Evolutionary conservation across 148 eudicot species (phyloP), one percentile per base, ranked within the genome.

Genomic region (Rhododendron mucronatum): DNA sequence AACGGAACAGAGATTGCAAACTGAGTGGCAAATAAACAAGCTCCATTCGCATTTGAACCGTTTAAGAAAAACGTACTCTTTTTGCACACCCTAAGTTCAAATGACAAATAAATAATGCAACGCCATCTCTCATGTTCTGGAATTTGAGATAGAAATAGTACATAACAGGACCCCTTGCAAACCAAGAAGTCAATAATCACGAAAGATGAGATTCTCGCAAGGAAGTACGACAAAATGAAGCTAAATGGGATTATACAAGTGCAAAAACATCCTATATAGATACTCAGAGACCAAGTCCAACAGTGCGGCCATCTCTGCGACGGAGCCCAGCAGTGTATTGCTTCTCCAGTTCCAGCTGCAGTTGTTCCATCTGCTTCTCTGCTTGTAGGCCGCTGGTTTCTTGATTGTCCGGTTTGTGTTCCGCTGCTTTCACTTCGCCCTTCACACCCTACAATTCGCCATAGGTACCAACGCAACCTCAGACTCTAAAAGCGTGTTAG

Each of bases 361-460:
- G 87, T 87, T 95, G 76, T 71, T 71, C 93, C 78, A 85, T 91
- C 90, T 93, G 93, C 94, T 94, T 95, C 93, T 96, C 96, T 20
- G 90, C 80, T 59, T 83, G 89, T 28, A 84, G 18, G 39, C 84
- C 85, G 8, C 65, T 83, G 84, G 86, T 86, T 63, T 91, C 92
- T 88, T 92, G 90, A 83, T 87, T 87, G 85, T 89, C 91, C 67
- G 89, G 89, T 85, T 91, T 90, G 44, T 86, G 67, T 57, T 88
- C 92, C 85, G 48, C 18, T 30, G 41, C 87, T 90, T 92, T 93
- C 83, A 84, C 84, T 0, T 96, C 98, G 85, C 95, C 99, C 89
- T 96, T 96, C 89, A 96, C 97, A 89, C 99, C 99, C 99, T 96
- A 94, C 99, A 96, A 94, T 92, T 90, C 93, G 96, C 95, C 95